Evolutionary conservation across 2,329 filamentous ascomycete species (phyloP).

Genomic region (Sporothrix mexicana): DNA sequence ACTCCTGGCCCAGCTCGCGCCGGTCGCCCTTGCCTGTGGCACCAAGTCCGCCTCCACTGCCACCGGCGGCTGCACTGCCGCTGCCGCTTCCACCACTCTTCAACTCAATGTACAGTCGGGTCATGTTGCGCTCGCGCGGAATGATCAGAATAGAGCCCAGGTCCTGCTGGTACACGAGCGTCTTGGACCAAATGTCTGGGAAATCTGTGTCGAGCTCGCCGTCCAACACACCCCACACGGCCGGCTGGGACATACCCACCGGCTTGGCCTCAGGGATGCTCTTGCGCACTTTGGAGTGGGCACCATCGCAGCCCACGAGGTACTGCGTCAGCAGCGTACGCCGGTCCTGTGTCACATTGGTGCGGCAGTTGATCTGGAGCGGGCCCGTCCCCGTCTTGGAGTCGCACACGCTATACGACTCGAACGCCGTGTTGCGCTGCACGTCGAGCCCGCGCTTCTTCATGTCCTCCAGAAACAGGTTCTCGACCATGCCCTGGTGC

Average conservation of each 20-base stretch:
- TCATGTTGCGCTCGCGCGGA: conserved; percentile 74
- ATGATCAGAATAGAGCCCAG: conserved; percentile 75
- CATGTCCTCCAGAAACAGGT: conserved; percentile 72
- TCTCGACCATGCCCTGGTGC: conserved; percentile 79
- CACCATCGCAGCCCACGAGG: conserved; percentile 74
- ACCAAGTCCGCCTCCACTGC: background rate
- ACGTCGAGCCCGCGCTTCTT: conserved; percentile 67
- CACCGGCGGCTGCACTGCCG: background rate
- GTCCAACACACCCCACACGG: conserved; percentile 74
- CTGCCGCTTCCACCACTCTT: conserved; percentile 45
- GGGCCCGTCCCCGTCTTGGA: conserved; percentile 51
- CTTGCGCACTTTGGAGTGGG: conserved; percentile 72
- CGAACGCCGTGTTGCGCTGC: conserved; percentile 67
- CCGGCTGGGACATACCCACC: conserved; percentile 41
- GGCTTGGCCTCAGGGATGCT: conserved; percentile 55
- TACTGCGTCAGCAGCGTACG: conserved; percentile 60
- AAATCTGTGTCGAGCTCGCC: conserved; percentile 74
- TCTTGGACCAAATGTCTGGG: conserved; percentile 77
- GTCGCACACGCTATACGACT: conserved; percentile 59
- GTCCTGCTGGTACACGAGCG: conserved; percentile 69
- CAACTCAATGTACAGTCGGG: conserved; percentile 66
- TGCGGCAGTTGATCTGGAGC: conserved; percentile 58
- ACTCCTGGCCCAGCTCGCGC: conserved; percentile 57
- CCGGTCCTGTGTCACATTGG: conserved; percentile 58
- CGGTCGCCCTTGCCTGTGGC: conserved; percentile 29